Base-by-base conservation (phyloP, 495 filamentous ascomycete genomes). In the Chlorociboria aeruginascens region DNA sequence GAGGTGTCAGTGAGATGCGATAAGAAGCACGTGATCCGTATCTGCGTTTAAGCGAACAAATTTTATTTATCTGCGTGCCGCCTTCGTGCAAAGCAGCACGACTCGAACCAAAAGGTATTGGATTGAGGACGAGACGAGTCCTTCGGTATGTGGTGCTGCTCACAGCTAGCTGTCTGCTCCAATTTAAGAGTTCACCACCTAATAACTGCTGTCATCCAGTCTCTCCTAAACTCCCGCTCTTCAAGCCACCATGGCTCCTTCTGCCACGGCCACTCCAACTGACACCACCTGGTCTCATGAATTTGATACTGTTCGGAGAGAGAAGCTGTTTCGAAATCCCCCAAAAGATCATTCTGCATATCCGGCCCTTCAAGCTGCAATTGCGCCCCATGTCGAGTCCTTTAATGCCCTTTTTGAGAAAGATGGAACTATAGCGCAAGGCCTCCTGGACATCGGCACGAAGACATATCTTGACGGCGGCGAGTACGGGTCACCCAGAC, bases 321-420 rank as follows among this genome's bases (percentile, higher is more conserved):
- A 97, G 59, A 77, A 81, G 17, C 83, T 97, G 12, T 98, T 96
- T 61, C 73, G 77, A 55, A 78, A 89, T 52, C 90, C 92, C 2
- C 89, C 92, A 1, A 82, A 75, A 57, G 88, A 96, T 57, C 79
- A 76, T 40, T 83, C 88, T 11, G 86, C 92, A 44, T 97, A 92
- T 61, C 92, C 92, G 3, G 76, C 85, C 10, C 74, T 98, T 39
- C 81, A 86, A 40, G 78, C 75, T 35, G 85, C 90, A 2, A 78
- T 95, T 50, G 72, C 81, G 49, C 92, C 92, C 31, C 92, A 98
- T 63, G 79, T 95, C 60, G 79, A 95, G 52, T 90, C 92, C 8
- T 97, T 96, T 78, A 94, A 98, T 70, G 82, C 85, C n/a, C 69
- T 95, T 34, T 88, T 95, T 58, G 80, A 80, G 11, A 73, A 75